Conservation (phyloP, 1,284 basidiomycete genomes). For the Earliella scabrosa region DNA sequence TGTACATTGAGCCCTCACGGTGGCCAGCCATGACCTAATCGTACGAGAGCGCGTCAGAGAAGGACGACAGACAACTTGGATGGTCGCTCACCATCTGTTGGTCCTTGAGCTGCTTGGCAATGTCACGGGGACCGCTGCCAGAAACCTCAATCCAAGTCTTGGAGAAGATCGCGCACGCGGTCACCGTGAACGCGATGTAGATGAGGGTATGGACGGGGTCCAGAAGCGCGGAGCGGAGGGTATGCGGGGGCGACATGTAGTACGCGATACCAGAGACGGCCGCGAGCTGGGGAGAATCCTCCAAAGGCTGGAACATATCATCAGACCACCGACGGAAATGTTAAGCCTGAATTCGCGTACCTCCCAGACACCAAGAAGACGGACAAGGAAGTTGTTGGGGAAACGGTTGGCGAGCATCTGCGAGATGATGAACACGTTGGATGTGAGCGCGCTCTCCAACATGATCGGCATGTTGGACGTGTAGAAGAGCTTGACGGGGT, state of each 20-base stretch:
- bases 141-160: conserved; percentile 99
- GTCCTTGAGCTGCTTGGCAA: conserved; percentile 98
- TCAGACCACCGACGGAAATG: conserved; percentile 8
- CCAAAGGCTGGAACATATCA: conserved; percentile 66
- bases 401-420: conserved; percentile 95
- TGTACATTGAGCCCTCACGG: conserved; percentile 97
- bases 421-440: conserved; percentile 94
- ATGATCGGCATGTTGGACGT: conserved; percentile 99
- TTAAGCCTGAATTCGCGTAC: conserved; percentile 44
- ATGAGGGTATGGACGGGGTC: conserved; percentile 95
- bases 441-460: conserved; percentile 94
- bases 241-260: conserved; percentile 97
- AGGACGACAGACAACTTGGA: background rate
- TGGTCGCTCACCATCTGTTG: conserved; percentile 81
- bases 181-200: conserved; percentile 93
- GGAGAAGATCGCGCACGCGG: conserved; percentile 95
- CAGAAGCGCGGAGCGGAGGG: conserved; percentile 82
- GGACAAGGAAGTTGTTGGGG: conserved; percentile 90
- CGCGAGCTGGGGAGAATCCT: conserved; percentile 90
- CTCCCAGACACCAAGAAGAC: conserved; percentile 96
- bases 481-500: conserved; percentile 99
- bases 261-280: conserved; percentile 95
- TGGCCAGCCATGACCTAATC: conserved; percentile 92
- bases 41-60: background rate
- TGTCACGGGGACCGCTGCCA: conserved; percentile 92